Conservation (phyloP, 352 stramenopile species). For the Phytophthora cryptogea region DNA sequence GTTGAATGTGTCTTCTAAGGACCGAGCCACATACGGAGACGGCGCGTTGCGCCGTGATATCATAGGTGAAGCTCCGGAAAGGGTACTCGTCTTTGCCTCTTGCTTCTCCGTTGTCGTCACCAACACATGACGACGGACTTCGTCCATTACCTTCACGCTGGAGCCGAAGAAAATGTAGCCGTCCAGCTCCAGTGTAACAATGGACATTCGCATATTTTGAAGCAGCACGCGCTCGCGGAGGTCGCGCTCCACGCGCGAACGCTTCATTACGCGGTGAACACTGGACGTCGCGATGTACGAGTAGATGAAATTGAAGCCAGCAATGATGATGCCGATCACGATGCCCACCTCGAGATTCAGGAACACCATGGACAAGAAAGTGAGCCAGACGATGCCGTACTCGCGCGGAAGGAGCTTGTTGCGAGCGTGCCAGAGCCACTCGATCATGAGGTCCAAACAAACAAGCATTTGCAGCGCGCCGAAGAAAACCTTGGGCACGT, state of each 20-base stretch:
- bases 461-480: slow-evolving; percentile 97
- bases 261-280: slow-evolving; percentile 83
- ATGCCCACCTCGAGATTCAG: slow-evolving; percentile 96
- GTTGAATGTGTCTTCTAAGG: slow-evolving; percentile 32
- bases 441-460: slow-evolving; percentile 95
- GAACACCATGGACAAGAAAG: slow-evolving; percentile 94
- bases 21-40: slow-evolving; percentile 37
- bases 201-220: slow-evolving; percentile 73
- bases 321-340: slow-evolving; percentile 90
- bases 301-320: slow-evolving; percentile 89
- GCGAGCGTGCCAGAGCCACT: slow-evolving; percentile 94
- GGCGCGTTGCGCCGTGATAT: slow-evolving; percentile 19
- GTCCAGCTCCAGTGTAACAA: slow-evolving; percentile 85
- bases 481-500: slow-evolving; percentile 98
- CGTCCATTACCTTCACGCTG: slow-evolving; percentile 87
- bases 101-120: slow-evolving; percentile 47
- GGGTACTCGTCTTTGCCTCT: slow-evolving; percentile 31
- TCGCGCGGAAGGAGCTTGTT: slow-evolving; percentile 90
- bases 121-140: slow-evolving; percentile 84
- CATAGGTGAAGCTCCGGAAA: slow-evolving; percentile 27
- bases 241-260: slow-evolving; percentile 79
- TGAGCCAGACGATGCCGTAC: slow-evolving; percentile 93
- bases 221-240: slow-evolving; percentile 77
- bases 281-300: slow-evolving; percentile 75
- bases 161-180: slow-evolving; percentile 90